Percentiles rank a stretch among this genome's conserved stretches.
Evolutionary conservation across 176 grass and related monocot species (phyloP).

Genomic region (Avena eriantha): DNA sequence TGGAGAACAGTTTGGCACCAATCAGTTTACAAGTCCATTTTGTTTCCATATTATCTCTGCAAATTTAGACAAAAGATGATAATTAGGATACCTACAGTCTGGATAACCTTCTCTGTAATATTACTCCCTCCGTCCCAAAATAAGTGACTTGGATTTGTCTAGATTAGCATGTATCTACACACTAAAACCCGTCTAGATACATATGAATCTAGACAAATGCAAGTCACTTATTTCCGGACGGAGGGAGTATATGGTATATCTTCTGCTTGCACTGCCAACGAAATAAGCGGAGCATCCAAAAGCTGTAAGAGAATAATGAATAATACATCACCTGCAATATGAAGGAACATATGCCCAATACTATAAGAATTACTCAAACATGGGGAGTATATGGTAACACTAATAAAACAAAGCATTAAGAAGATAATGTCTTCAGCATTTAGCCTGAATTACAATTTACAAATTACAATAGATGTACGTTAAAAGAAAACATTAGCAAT

Average conservation of each 20-base stretch:
- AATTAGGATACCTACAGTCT: constrained; percentile 2
- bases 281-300: constrained; percentile 66
- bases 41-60: constrained; percentile 51
- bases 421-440: constrained; percentile 4
- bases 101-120: constrained; percentile 15
- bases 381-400: neutral
- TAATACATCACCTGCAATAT: constrained; percentile 77
- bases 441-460: constrained; percentile 20
- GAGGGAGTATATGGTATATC: neutral
- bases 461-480: constrained; percentile 15
- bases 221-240: too few species aligned
- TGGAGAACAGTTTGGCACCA: constrained; percentile 63
- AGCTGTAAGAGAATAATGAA: constrained; percentile 79
- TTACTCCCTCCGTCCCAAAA: too few species aligned
- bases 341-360: constrained; percentile 36
- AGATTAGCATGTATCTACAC: too few species aligned
- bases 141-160: too few species aligned
- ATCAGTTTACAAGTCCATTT: constrained; percentile 46
- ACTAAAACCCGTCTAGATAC: too few species aligned
- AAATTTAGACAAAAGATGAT: constrained; percentile 35
- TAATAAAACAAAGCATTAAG: constrained; percentile 32
- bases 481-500: constrained; percentile 23
- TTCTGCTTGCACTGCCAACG: constrained; percentile 62
- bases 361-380: constrained; percentile 31
- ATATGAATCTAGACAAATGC: too few species aligned